Evolutionary conservation across 2,329 filamentous ascomycete genomes (phyloP), one percentile per base, ranked within the genome.

Genomic region (Incumbomyces lentus): DNA sequence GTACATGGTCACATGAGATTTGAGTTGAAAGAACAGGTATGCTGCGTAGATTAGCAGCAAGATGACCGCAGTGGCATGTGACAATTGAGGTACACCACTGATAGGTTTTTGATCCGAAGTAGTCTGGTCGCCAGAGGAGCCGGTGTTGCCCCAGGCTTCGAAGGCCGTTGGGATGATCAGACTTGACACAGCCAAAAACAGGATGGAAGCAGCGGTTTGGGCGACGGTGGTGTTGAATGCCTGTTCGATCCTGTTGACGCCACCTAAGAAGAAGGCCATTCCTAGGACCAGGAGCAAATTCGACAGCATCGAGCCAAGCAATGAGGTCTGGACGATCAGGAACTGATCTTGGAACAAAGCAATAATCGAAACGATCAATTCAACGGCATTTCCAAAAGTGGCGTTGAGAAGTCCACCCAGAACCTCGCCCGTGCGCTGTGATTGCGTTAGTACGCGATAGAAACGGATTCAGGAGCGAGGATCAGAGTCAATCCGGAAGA

Each of bases 151-250:
- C 67, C 69, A 80, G 26, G 71, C 68, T 52, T 85, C 76, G 62
- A 94, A 95, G 4, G 90, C 86, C 5, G 88, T 94, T 0, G 90
- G 90, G 19, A 95, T 87, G 55, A 95, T 90, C 55, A 95, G 72
- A 58, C 81, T 83, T 41, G 81, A 82, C 32, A 93, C 84, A 12
- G 84, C 82, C 16, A 94, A 72, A 11, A 86, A 82, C 16, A 94
- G 75, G 44, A 94, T 68, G 59, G 83, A 87, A 12, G 88, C 81
- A 2, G 88, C 86, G 0, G 89, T 95, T 64, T 95, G 88, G 0
- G 89, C 89, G 6, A 95, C 88, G 0, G 86, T 90, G 30, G 84
- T 79, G 69, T 95, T 95, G 75, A 95, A 96, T 64, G 79, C 82
- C 63, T 95, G 90, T 62, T 93, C 84, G 22, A 76, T 60, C 22